Conservation (phyloP, 2,329 filamentous ascomycete genomes). For the Ophiostoma tasmaniense region DNA sequence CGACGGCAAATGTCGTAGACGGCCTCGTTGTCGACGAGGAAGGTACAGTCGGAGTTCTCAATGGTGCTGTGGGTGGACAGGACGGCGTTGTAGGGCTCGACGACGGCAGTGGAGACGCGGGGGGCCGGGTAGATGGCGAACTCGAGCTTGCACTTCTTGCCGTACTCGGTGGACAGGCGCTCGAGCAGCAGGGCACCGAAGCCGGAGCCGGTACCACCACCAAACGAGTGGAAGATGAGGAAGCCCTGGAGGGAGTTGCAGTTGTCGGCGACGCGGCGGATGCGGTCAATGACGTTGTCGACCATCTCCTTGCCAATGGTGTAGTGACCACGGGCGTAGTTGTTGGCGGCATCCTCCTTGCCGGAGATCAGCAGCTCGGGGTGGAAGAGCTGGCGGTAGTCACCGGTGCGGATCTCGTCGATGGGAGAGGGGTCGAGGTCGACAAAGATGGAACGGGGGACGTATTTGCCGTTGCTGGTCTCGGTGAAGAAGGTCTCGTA, state of each 20-base stretch:
- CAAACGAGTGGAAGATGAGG: conserved; percentile 67
- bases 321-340: conserved; percentile 69
- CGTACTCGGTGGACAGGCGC: conserved; percentile 64
- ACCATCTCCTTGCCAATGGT: conserved; percentile 71
- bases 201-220: conserved; percentile 63
- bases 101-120: conserved; percentile 60
- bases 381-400: conserved; percentile 62
- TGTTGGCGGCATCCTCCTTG: conserved; percentile 71
- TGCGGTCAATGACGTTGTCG: conserved; percentile 59
- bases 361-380: conserved; percentile 63
- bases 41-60: conserved; percentile 72
- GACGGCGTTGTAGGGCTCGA: conserved; percentile 67
- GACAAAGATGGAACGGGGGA: conserved; percentile 63
- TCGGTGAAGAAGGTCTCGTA: conserved; percentile 69
- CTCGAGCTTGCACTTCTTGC: conserved; percentile 71
- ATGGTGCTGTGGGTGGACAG: conserved; percentile 68
- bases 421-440: conserved; percentile 66
- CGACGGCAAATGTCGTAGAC: conserved; percentile 69
- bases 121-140: conserved; percentile 65
- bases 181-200: conserved; percentile 65
- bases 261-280: conserved; percentile 63
- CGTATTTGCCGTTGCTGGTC: conserved; percentile 63
- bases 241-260: conserved; percentile 65
- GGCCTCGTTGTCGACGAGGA: conserved; percentile 66
- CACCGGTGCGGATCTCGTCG: conserved; percentile 62